phyloP scores from a whole-genome alignment of 2,329 filamentous ascomycete genomes.

The Cladophialophora bantiana region DNA sequence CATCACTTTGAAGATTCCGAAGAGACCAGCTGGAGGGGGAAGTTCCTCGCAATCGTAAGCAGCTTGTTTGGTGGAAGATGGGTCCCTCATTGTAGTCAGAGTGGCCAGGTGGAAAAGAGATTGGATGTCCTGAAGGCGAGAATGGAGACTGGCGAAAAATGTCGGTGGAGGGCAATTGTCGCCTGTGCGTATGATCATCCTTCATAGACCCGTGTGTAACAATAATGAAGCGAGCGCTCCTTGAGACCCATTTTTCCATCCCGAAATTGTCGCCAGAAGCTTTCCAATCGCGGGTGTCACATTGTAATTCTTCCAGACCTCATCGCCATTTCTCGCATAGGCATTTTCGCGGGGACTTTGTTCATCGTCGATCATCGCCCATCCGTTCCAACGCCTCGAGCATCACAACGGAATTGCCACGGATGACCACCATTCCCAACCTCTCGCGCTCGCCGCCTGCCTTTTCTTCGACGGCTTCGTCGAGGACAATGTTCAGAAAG shows the following conservation, averaged over 20 bases:
- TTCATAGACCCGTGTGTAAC: constrained; percentile 1
- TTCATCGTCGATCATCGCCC: constrained; percentile 38
- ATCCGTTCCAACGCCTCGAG: constrained; percentile 65
- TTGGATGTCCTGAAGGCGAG: not conserved
- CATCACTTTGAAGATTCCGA: constrained; percentile 20
- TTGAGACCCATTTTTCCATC: not conserved
- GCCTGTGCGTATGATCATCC: not conserved
- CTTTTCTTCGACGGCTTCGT: constrained; percentile 96
- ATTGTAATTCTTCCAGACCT: not conserved
- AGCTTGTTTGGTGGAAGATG: not conserved
- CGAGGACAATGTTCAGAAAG: constrained; percentile 96
- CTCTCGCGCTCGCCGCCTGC: constrained; percentile 86
- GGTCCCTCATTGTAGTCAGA: not conserved
- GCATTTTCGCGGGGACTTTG: not conserved
- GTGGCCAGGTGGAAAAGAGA: not conserved
- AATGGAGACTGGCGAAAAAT: not conserved
- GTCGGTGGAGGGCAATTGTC: not conserved
- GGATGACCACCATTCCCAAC: constrained; percentile 95
- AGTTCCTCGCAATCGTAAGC: constrained; percentile 7
- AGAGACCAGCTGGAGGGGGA: constrained; percentile 4
- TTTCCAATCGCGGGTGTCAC: not conserved
- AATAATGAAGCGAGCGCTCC: not conserved
- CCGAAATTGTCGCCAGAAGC: not conserved
- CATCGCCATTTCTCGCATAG: not conserved
- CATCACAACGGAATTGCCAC: constrained; percentile 98